Conservation (phyloP, 2,329 filamentous ascomycete species). For the Paecilomyces formosus region DNA sequence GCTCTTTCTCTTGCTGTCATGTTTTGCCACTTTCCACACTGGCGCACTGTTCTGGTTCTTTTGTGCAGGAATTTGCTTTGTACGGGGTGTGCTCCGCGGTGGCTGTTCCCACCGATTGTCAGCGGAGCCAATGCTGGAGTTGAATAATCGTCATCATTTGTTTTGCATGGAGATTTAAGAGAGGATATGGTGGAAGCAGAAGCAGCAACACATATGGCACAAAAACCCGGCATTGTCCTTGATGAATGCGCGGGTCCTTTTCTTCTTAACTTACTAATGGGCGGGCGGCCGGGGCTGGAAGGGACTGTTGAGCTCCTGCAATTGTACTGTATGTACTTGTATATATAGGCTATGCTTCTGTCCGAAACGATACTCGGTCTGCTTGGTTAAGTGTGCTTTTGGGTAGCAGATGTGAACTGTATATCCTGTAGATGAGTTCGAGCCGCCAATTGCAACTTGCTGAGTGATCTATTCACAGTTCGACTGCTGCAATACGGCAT, state of each 20-base stretch:
- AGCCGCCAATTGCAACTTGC: background rate
- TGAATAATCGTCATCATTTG: background rate
- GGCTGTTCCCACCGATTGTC: background rate
- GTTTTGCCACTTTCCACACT: background rate
- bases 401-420: background rate
- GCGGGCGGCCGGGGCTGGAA: background rate
- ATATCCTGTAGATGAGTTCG: background rate
- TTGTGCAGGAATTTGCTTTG: background rate
- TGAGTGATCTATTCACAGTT: too few species aligned
- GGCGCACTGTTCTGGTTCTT: background rate
- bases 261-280: background rate
- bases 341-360: background rate
- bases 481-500: too few species aligned
- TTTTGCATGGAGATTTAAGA: constrained; percentile 1
- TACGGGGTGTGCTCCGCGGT: background rate
- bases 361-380: background rate
- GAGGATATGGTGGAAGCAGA: background rate
- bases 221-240: background rate
- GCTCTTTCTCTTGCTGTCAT: background rate
- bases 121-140: background rate
- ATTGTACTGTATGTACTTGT: background rate
- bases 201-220: background rate
- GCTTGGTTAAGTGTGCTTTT: background rate
- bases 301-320: background rate
- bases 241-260: background rate